Conservation (phyloP, 768 basidiomycete genomes). For the Postia placenta region DNA sequence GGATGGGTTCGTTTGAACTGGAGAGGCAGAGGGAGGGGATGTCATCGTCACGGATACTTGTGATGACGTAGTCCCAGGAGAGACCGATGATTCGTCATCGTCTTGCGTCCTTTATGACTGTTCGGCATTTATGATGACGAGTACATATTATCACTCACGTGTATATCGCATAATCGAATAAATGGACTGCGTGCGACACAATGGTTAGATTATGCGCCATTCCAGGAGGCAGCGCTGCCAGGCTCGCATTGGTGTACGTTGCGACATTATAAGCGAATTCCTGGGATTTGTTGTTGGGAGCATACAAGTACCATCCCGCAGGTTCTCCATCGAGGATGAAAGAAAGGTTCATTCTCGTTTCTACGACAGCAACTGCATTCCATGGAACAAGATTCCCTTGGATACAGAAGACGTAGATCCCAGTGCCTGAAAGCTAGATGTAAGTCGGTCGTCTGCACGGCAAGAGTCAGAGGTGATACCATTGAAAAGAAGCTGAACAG, state of each 20-base stretch:
- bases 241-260: background rate
- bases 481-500: background rate
- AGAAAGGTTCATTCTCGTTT: background rate
- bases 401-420: background rate
- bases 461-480: too few species aligned
- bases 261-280: background rate
- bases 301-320: background rate
- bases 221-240: background rate
- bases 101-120: too few species aligned
- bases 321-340: background rate
- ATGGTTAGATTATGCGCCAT: background rate
- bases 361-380: background rate
- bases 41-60: too few species aligned
- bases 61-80: too few species aligned
- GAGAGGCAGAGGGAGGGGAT: too few species aligned
- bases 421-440: background rate
- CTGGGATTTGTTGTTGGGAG: background rate
- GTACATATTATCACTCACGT: too few species aligned
- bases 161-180: background rate
- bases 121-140: too few species aligned
- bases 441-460: too few species aligned
- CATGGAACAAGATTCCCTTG: too few species aligned
- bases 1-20: too few species aligned
- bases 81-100: too few species aligned
- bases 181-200: background rate